Percentiles rank a stretch among this genome's conserved stretches.
Conservation (phyloP, 371 early-diverging fungal species). For the Saksenaea vasiformis region DNA sequence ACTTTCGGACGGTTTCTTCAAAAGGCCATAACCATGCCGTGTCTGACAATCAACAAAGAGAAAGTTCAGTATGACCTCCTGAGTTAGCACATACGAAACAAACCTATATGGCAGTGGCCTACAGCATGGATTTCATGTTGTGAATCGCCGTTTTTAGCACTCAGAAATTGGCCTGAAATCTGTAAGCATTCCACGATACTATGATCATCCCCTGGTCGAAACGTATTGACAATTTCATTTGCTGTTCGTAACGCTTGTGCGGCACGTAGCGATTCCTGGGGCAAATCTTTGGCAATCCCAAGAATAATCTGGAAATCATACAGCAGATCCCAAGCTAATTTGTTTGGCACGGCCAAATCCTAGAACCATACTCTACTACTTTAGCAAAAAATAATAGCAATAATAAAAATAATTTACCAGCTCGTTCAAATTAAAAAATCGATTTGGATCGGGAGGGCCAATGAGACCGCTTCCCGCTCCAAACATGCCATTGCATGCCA, state of each 20-base stretch:
- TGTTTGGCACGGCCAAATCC: constrained; percentile 75
- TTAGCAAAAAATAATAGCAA: neutral
- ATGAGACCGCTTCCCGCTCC: constrained; percentile 67
- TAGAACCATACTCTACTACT: neutral
- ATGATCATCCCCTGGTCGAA: constrained; percentile 49
- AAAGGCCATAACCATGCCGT: constrained; percentile 81
- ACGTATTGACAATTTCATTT: constrained; percentile 82
- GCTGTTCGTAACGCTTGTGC: constrained; percentile 82
- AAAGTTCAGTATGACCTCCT: neutral
- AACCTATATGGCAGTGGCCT: constrained; percentile 43
- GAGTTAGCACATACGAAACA: too few relatives aligned
- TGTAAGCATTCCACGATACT: constrained; percentile 54
- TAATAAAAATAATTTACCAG: constrained; percentile 19
- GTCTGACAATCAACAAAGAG: constrained; percentile 38
- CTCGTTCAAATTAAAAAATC: constrained; percentile 48
- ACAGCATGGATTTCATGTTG: constrained; percentile 36
- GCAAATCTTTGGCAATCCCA: constrained; percentile 77
- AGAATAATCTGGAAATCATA: constrained; percentile 82
- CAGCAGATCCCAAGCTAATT: constrained; percentile 66
- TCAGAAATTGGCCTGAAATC: constrained; percentile 66
- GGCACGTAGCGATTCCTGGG: constrained; percentile 68
- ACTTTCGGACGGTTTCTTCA: constrained; percentile 92
- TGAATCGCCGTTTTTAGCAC: constrained; percentile 42
- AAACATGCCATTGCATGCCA: constrained; percentile 91
- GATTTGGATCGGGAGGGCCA: constrained; percentile 67